Base-by-base conservation (phyloP, 1,139 yeast species). In the Saccharomyces hybrid region DNA sequence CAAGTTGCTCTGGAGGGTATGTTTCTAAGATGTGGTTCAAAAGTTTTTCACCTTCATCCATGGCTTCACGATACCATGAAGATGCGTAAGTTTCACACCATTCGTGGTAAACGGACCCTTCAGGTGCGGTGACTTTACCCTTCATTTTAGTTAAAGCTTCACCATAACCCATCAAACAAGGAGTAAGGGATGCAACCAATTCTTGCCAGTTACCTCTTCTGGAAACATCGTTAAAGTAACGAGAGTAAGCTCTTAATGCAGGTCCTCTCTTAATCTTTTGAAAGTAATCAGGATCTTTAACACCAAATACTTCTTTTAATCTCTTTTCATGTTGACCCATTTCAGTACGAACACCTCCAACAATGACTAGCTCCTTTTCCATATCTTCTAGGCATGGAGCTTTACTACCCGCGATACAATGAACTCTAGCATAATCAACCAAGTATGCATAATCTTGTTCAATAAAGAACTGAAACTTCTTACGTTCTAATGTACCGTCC, bases 81-180 rank as follows among this genome's bases (percentile, higher is more conserved):
- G 84, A 76, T 2, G 74, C 64, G 64, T 87, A 86, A 53, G 82
- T 86, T 11, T 73, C 74, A 13, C 85, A 67, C 95, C 95, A 87
- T 16, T 60, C 62, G 7, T 74, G 68, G 56, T 73, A 73, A 64
- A 81, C 84, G 52, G 70, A 68, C 9, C n/a, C 71, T 64, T 54
- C 64, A 52, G 42, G 55, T 2, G 61, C 61, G 1, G 64, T 57
- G 14, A 65, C 62, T 7, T 53, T 41, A 23, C 59, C 55, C 32
- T 62, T 52, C 42, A 63, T 56, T 25, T 62, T 59, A 4, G 53
- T 23, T 5, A 67, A 55, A 4, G 80, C 81, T 55, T 80, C 78
- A 42, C 79, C 79, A 66, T 85, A 86, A 0, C 96, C 96, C 65
- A 84, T 79, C 47, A 86, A 71, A 68, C 96, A 88, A 0, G 96